phyloP scores from a whole-genome alignment of 805 yeast genomes.

The Lachancea fermentati region DNA sequence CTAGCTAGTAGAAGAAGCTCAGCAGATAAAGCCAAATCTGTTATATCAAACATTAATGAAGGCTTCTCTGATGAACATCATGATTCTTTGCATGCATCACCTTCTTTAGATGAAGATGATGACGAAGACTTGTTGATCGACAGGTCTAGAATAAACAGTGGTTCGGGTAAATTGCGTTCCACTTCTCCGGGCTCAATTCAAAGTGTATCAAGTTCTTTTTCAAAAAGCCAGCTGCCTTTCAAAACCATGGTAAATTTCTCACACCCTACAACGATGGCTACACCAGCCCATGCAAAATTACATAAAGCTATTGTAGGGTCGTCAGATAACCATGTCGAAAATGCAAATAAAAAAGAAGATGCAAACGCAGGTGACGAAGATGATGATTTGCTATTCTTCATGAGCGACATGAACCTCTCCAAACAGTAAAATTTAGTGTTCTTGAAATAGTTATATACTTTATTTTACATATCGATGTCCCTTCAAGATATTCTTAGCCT shows the following conservation, averaged over 20 bases:
- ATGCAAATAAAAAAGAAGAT: constrained; percentile 23
- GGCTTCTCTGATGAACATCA: constrained; percentile 2
- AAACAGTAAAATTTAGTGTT: constrained; percentile 6
- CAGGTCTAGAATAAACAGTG: constrained; percentile 6
- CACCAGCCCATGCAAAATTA: constrained; percentile 31
- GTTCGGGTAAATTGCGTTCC: constrained; percentile 9
- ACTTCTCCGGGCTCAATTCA: constrained; percentile 27
- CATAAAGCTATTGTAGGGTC: constrained; percentile 16
- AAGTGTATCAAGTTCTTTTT: constrained; percentile 24
- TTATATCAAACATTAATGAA: constrained; percentile 4
- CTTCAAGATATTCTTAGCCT: no score
- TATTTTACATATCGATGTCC: no score
- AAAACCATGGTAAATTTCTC: constrained; percentile 27
- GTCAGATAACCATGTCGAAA: constrained; percentile 2
- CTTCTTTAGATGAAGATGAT: constrained; percentile 6
- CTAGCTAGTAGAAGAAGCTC: constrained; percentile 8
- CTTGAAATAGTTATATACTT: no score
- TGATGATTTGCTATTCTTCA: constrained; percentile 60
- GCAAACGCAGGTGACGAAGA: constrained; percentile 47
- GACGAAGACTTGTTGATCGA: constrained; percentile 13
- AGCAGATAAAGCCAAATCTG: constrained; percentile 7
- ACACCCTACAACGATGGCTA: constrained; percentile 28
- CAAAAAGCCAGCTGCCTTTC: constrained; percentile 22
- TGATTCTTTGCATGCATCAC: neutral
- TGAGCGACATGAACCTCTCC: constrained; percentile 65